Base-by-base conservation (phyloP, 768 basidiomycete species). In the Mycena albidolilacea region DNA sequence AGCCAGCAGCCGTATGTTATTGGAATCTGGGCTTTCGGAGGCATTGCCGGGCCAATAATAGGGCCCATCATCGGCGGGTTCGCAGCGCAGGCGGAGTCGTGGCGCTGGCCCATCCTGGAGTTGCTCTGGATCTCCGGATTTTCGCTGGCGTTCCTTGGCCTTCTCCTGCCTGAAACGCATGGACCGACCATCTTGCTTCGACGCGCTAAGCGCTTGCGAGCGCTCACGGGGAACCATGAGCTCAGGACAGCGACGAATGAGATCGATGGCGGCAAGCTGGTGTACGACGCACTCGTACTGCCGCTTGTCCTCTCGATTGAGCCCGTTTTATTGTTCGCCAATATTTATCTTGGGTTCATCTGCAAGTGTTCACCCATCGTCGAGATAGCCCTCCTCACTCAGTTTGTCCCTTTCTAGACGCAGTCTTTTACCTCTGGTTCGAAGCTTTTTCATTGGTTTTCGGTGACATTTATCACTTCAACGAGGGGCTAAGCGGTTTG, bases 31-130 rank as follows among this genome's bases (percentile, higher is more conserved):
- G 63, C 71, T 9, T n/a, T 73, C 7, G 69, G 60, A 8, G 80
- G 78, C n/a, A 69, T 79, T n/a, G 73, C 55, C 19, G 82, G 79
- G 5, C 82, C 82, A 10, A 78, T 78, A 65, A 76, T 79, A 1
- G 70, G 64, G 1, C 82, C 82, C 7, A 71, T 82, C 5, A 72
- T 82, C 35, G 81, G 82, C 14, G 80, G 82, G 8, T 83, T 83
- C 70, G 79, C 80, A 1, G 80, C 79, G 6, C 78, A 81, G 66
- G 75, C 70, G 11, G 71, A 83, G 43, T 73, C 78, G 17, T 83
- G 82, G 82, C 74, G 73, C 9, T 83, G 82, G 81, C 81, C 82
- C 10, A 78, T 81, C 35, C 81, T 78, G 76, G 79, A 79, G 67
- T 72, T 83, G 41, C 64, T 82, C 44, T 84, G 81, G 82, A 74